These are phyloP conservation scores for Peronospora tabacina DNA, from an alignment of 352 stramenopile species.

Conservation along the genomic window DNA sequence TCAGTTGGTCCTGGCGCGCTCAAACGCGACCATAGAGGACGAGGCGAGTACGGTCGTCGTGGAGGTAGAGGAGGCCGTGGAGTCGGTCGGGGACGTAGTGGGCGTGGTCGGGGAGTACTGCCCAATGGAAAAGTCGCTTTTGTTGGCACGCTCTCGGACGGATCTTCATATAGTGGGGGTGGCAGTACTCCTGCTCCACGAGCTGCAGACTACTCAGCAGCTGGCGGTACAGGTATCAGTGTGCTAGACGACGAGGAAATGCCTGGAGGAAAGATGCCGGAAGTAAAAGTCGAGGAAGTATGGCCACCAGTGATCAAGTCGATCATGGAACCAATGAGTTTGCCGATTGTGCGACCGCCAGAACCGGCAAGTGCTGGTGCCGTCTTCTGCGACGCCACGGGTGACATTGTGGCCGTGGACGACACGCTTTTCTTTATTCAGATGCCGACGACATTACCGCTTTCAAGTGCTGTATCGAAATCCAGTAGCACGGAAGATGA, in stretches of 20 bases:
- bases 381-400: conserved; percentile 57
- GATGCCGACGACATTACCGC: conserved; percentile 72
- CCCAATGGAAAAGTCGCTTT: conserved; percentile 67
- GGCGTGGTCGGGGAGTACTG: conserved; percentile 42
- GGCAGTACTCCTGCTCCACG: conserved; percentile 32
- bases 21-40: conserved; percentile 28
- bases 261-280: conserved; percentile 38
- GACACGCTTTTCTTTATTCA: conserved; percentile 80
- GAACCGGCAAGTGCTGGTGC: conserved; percentile 52
- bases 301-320: conserved; percentile 78
- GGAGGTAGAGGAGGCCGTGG: conserved; percentile 35
- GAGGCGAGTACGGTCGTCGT: conserved; percentile 39
- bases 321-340: conserved; percentile 74
- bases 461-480: conserved; percentile 41
- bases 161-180: conserved; percentile 63
- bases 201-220: conserved; percentile 41
- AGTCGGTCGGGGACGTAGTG: conserved; percentile 37
- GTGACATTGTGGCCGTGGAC: conserved; percentile 46
- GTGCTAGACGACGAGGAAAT: conserved; percentile 68
- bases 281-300: conserved; percentile 60
- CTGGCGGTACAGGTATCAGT: conserved; percentile 79
- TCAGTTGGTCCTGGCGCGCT: conserved; percentile 14
- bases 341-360: conserved; percentile 58
- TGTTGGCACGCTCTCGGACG: conserved; percentile 71
- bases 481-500: conserved; percentile 27